Percentiles rank a stretch among this genome's conserved stretches.
phyloP scores from a whole-genome alignment of 2,329 filamentous ascomycete species.

The Thelonectria discophora region DNA sequence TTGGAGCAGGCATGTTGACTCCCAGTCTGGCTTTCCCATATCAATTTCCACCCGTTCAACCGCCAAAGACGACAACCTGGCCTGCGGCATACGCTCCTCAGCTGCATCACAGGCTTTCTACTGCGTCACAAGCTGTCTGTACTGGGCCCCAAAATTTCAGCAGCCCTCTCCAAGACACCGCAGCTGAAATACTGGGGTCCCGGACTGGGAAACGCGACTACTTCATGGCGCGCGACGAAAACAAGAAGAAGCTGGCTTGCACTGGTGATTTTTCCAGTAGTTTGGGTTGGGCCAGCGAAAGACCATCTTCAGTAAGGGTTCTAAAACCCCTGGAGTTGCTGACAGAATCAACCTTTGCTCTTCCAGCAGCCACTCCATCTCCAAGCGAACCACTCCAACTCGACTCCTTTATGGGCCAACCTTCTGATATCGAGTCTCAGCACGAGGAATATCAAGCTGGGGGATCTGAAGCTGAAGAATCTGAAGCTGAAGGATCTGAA shows the following conservation, averaged over 20 bases:
- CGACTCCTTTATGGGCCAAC: no score
- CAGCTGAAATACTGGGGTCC: conserved; percentile 46
- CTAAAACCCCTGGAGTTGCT: not conserved
- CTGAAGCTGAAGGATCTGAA: no score
- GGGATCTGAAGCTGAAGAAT: not conserved
- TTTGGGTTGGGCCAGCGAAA: not conserved
- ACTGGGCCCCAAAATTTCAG: conserved; percentile 6
- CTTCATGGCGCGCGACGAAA: conserved; percentile 52
- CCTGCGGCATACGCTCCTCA: not conserved
- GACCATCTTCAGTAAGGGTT: not conserved
- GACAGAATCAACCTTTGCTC: not conserved
- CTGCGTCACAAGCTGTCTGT: conserved; percentile 30
- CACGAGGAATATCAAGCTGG: no score
- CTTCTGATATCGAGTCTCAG: no score
- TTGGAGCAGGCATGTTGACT: not conserved
- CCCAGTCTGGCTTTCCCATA: not conserved
- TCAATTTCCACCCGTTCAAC: conserved; percentile 22
- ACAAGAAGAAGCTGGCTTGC: conserved; percentile 37
- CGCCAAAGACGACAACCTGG: conserved; percentile 10
- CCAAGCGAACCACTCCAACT: not conserved
- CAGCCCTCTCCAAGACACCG: not conserved
- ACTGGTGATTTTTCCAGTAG: conserved; percentile 11
- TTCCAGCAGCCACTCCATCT: not conserved
- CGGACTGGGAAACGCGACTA: conserved; percentile 51
- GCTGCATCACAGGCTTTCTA: conserved; percentile 26